Conservation (phyloP, 805 yeast species). For the Kodamaea nitidulidarum region DNA sequence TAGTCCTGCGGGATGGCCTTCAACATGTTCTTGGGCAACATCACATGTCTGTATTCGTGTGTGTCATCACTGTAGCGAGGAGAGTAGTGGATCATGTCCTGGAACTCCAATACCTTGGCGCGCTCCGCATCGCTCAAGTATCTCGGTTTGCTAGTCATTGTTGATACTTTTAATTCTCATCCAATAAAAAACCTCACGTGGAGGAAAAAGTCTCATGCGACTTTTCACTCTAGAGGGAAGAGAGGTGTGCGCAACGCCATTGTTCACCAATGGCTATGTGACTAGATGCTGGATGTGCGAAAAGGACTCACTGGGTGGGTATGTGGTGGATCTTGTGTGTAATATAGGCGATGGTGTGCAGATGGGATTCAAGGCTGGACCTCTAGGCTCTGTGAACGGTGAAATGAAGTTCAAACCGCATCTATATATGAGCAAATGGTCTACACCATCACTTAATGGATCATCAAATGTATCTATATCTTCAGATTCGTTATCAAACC, state of each 20-base stretch:
- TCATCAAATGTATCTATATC: too few relatives aligned
- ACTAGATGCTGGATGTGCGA: too few relatives aligned
- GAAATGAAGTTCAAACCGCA: too few relatives aligned
- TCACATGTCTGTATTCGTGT: slow-evolving; percentile 93
- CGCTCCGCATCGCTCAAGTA: slow-evolving; percentile 79
- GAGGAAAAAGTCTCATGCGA: slow-evolving; percentile 1
- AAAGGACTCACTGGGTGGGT: too few relatives aligned
- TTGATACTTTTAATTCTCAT: neutral
- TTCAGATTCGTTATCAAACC: too few relatives aligned
- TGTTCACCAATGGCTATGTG: too few relatives aligned
- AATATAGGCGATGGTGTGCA: too few relatives aligned
- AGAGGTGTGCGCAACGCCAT: neutral
- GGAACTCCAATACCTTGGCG: slow-evolving; percentile 83
- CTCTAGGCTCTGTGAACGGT: too few relatives aligned
- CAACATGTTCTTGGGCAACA: slow-evolving; percentile 93
- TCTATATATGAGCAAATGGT: too few relatives aligned
- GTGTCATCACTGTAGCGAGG: slow-evolving; percentile 90
- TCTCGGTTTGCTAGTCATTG: slow-evolving; percentile 49
- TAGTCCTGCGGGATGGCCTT: slow-evolving; percentile 92
- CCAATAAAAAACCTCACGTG: neutral
- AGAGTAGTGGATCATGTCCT: slow-evolving; percentile 91
- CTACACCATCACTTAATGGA: too few relatives aligned
- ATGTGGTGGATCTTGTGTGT: too few relatives aligned
- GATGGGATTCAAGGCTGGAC: too few relatives aligned
- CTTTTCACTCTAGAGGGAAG: neutral